Conservation (phyloP, 352 stramenopile species). For the Peronospora destructor region DNA sequence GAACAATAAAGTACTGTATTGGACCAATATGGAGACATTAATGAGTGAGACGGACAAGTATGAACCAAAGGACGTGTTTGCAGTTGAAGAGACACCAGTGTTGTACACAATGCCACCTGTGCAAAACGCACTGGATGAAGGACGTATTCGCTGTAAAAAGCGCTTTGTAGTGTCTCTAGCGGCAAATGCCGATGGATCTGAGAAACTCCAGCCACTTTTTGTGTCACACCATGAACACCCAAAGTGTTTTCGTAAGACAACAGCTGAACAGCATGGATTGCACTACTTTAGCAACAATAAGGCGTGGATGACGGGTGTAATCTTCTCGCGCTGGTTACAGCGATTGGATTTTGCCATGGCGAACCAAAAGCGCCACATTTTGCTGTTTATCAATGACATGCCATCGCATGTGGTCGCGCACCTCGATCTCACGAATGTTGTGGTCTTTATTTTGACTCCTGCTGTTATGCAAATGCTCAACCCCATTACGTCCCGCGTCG, state of each 20-base stretch:
- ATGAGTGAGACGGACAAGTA: constrained; percentile 68
- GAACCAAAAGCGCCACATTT: constrained; percentile 64
- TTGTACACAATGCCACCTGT: constrained; percentile 65
- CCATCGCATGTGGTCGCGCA: constrained; percentile 69
- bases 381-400: constrained; percentile 75
- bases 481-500: constrained; percentile 51
- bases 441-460: constrained; percentile 51
- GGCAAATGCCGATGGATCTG: constrained; percentile 61
- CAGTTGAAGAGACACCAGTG: constrained; percentile 67
- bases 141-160: constrained; percentile 59
- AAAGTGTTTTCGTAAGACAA: constrained; percentile 72
- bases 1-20: constrained; percentile 45
- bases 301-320: constrained; percentile 76
- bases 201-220: constrained; percentile 75
- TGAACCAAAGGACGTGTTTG: constrained; percentile 62
- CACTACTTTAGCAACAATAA: constrained; percentile 84
- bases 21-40: constrained; percentile 55
- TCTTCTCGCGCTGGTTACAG: constrained; percentile 80
- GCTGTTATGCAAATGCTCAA: constrained; percentile 56
- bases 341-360: constrained; percentile 74
- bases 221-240: constrained; percentile 74
- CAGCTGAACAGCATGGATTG: constrained; percentile 66
- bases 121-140: constrained; percentile 37
- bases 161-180: constrained; percentile 58
- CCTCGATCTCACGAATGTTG: constrained; percentile 69